Evolutionary conservation across 2,329 filamentous ascomycete genomes (phyloP).

Genomic region (Colletotrichum tropicale): DNA sequence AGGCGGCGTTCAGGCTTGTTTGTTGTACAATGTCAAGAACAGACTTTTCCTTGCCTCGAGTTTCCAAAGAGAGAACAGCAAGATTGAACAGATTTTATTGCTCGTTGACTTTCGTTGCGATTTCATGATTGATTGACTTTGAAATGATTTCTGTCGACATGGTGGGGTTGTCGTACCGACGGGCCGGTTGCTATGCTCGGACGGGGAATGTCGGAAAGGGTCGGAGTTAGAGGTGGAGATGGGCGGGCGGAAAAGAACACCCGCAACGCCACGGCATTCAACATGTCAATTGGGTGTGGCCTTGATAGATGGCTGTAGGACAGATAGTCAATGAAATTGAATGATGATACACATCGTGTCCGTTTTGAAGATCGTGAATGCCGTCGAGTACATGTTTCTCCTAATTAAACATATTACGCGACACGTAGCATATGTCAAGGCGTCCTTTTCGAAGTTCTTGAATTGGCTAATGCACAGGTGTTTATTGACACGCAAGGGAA

Average conservation of each 20-base stretch:
- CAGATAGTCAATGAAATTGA: not conserved
- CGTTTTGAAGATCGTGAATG: not conserved
- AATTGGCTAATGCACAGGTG: slow-evolving; percentile 67
- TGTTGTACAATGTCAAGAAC: not conserved
- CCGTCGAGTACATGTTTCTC: not conserved
- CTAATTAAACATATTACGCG: slow-evolving; percentile 12
- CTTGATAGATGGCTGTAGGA: not conserved
- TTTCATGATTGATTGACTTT: not conserved
- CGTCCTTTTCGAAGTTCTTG: slow-evolving; percentile 30
- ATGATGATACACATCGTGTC: not conserved
- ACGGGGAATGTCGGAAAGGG: slow-evolving; percentile 7
- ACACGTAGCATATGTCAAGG: not conserved
- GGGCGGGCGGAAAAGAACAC: not conserved
- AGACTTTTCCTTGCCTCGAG: not conserved
- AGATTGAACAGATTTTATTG: not conserved
- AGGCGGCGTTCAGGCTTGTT: not conserved
- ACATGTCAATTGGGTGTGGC: not conserved
- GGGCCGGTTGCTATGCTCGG: not conserved
- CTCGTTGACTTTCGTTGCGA: not conserved
- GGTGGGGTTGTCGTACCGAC: not conserved
- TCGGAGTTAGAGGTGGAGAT: slow-evolving; percentile 7
- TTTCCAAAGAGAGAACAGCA: not conserved
- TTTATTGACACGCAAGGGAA: slow-evolving; percentile 57
- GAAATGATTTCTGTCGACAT: not conserved
- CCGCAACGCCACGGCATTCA: not conserved